A percentile compares a stretch with the other conserved stretches of the same genome.
Conservation (phyloP, 2,329 filamentous ascomycete genomes). For the Lecanoromycetidae sp. region DNA sequence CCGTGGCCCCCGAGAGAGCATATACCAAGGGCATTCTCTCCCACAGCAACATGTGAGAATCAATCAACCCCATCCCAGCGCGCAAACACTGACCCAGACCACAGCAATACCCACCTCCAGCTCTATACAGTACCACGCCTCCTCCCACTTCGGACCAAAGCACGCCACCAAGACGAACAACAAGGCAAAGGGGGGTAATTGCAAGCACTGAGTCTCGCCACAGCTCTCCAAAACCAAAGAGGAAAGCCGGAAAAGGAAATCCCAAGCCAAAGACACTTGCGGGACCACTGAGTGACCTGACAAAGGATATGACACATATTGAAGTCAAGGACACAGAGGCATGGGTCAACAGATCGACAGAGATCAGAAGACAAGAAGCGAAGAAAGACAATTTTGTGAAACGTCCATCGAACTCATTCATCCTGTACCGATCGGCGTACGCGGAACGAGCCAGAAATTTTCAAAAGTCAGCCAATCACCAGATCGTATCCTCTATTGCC, state of each 20-base stretch:
- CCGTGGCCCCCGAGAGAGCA: slow-evolving; percentile 2
- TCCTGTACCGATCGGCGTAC: slow-evolving; percentile 90
- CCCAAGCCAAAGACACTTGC: slow-evolving; percentile 41
- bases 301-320: slow-evolving; percentile 48
- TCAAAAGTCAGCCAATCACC: slow-evolving; percentile 81
- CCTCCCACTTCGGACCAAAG: slow-evolving; percentile 11
- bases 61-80: neutral
- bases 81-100: neutral
- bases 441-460: slow-evolving; percentile 74
- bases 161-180: slow-evolving; percentile 2
- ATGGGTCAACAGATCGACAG: slow-evolving; percentile 61
- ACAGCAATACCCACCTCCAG: slow-evolving; percentile 12
- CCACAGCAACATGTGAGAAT: slow-evolving; percentile 13
- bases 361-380: slow-evolving; percentile 56
- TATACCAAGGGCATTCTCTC: slow-evolving; percentile 1
- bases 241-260: slow-evolving; percentile 34
- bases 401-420: slow-evolving; percentile 94
- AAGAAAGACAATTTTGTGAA: slow-evolving; percentile 68
- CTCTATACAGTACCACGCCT: slow-evolving; percentile 11
- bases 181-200: slow-evolving; percentile 5
- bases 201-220: slow-evolving; percentile 7
- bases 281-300: slow-evolving; percentile 59
- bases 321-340: slow-evolving; percentile 64
- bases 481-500: slow-evolving; percentile 78
- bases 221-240: slow-evolving; percentile 11